Evolutionary conservation across 768 basidiomycete genomes (phyloP), one percentile per base, ranked within the genome.

Genomic region (Lanmaoa rubissima): DNA sequence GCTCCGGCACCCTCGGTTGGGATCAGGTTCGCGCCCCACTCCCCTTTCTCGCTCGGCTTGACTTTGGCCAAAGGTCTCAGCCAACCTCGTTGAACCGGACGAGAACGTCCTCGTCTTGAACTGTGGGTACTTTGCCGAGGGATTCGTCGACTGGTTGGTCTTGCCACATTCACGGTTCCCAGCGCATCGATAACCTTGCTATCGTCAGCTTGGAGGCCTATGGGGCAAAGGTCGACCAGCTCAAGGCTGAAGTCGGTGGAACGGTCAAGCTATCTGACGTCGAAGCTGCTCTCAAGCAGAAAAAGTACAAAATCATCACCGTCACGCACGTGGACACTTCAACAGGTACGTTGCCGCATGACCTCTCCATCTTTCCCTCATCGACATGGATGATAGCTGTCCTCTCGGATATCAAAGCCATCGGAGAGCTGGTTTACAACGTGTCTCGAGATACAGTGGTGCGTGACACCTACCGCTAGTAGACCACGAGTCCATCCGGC

Each of bases 301-400:
- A 90, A 73, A 85, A 84, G 64, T 97, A 92, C 81, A 96, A 95
- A 72, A 64, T 94, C 51, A 74, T 98, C 61, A 93, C 94, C 6
- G 84, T 99, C 66, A 98, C 97, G 1, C 97, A 99, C 67, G 96
- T 97, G 53, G 94, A 97, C 71, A 95, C 92, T 9, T 94, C 88
- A 5, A 92, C 90, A 44, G 86, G 86, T 80, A 49, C 45, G 74
- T 48, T 28, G 17, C 5, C 17, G 24, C n/a, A 5, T 7, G 4
- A 7, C 24, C 16, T 12, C 5, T n/a, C 4, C 24, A 1, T 34
- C 11, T 8, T 38, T 41, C 3, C 31, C 17, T 14, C 17, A 24
- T 24, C 51, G 42, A 53, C 49, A 19, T 36, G 26, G 59, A 61
- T 17, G 65, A 12, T 64, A 79, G 94, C 86, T 45, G 97, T 98